These are phyloP conservation scores for Cordyceps pruinosa DNA, from an alignment of 2,329 filamentous ascomycete genomes.

Conservation along the genomic window DNA sequence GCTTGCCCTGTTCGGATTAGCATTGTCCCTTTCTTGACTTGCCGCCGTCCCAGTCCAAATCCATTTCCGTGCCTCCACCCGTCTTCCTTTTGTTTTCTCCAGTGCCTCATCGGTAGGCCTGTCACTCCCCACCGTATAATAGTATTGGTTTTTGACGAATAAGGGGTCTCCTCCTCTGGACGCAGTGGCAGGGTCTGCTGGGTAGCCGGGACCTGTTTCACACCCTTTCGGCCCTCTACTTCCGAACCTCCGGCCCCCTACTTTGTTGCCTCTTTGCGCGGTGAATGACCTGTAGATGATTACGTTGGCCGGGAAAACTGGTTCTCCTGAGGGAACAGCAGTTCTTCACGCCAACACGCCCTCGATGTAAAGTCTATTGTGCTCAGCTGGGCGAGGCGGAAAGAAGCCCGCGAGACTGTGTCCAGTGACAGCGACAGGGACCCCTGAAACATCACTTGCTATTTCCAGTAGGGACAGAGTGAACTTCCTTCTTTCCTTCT, in stretches of 20 bases:
- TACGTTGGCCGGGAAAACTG: not conserved
- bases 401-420: not conserved
- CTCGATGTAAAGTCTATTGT: not conserved
- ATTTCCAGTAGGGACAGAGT: not conserved
- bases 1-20: not conserved
- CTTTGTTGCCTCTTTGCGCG: not conserved
- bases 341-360: not conserved
- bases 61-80: not conserved
- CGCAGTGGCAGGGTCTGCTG: not conserved
- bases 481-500: not conserved
- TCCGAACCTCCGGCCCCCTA: not conserved
- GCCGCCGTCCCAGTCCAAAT: not conserved
- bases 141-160: not conserved
- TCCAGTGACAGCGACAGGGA: not conserved
- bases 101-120: no score
- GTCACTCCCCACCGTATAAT: no score
- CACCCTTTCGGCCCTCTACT: not conserved
- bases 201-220: not conserved
- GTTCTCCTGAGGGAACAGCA: not conserved
- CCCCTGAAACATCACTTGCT: not conserved
- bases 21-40: not conserved
- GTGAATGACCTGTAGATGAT: no score
- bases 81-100: not conserved
- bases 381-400: not conserved
- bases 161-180: not conserved